These are phyloP conservation scores for Colletotrichum echinochloae DNA, from an alignment of 2,329 filamentous ascomycete species.

Conservation along the genomic window DNA sequence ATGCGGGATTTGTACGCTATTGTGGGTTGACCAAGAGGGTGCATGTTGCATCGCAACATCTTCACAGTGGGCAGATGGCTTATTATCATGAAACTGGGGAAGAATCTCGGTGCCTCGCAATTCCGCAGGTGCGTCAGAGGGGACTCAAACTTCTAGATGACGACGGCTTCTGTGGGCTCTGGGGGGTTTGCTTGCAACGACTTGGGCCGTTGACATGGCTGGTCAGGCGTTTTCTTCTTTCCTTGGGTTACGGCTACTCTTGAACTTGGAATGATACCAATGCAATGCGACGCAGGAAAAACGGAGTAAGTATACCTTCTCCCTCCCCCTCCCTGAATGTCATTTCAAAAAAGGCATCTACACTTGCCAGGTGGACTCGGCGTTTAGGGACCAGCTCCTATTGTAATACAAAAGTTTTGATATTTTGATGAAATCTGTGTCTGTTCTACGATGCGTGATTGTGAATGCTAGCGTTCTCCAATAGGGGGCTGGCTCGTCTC, in stretches of 20 bases:
- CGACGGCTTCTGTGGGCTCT: conserved; percentile 48
- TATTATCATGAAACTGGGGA: conserved; percentile 47
- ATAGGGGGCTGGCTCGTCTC: conserved; percentile 9
- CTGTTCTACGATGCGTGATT: background rate
- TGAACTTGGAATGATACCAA: conserved; percentile 38
- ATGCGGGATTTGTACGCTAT: conserved; percentile 40
- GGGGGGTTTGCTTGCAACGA: conserved; percentile 33
- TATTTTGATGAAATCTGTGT: conserved; percentile 3
- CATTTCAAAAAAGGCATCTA: conserved; percentile 31
- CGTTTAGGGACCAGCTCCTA: conserved; percentile 32
- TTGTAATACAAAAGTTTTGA: conserved; percentile 40
- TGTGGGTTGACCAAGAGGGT: conserved; percentile 47
- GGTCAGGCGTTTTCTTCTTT: conserved; percentile 38
- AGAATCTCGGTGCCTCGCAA: conserved; percentile 46
- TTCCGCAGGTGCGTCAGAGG: conserved; percentile 44
- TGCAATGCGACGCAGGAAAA: conserved; percentile 32
- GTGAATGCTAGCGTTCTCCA: background rate
- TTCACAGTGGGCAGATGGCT: conserved; percentile 44
- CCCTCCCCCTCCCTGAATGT: conserved; percentile 30
- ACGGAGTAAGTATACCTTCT: conserved; percentile 42
- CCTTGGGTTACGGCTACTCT: conserved; percentile 37
- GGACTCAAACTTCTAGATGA: conserved; percentile 49
- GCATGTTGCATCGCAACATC: conserved; percentile 43
- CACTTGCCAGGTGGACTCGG: conserved; percentile 26
- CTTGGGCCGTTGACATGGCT: conserved; percentile 32